These are phyloP conservation scores for Colletotrichum sp. DNA, from an alignment of 2,329 filamentous ascomycete genomes.

Conservation along the genomic window DNA sequence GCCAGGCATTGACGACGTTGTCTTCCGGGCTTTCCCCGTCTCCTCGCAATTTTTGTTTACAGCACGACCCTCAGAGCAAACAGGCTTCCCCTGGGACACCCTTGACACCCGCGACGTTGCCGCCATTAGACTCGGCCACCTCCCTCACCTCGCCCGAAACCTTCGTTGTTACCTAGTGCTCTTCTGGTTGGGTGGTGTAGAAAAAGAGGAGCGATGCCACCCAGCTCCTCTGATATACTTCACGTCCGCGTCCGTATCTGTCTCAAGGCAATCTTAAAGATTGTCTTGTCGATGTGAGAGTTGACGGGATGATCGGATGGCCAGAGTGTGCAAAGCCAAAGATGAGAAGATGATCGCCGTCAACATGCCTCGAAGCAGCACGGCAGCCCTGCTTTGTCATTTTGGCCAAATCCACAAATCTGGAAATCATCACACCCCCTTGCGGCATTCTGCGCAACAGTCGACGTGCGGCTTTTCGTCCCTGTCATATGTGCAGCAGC, in stretches of 20 bases:
- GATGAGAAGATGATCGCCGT: not conserved
- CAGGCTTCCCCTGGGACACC: not conserved
- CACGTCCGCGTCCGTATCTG: not conserved
- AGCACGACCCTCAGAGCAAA: not conserved
- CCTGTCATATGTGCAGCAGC: slow-evolving; percentile 1
- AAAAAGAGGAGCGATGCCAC: not conserved
- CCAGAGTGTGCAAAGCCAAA: not conserved
- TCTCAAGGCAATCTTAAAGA: not conserved
- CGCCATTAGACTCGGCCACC: not conserved
- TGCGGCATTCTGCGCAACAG: not conserved
- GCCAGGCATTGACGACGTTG: not conserved
- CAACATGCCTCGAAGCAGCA: not conserved
- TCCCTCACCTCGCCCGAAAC: not conserved
- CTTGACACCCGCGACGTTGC: not conserved
- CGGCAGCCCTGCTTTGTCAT: not conserved
- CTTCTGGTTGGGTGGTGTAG: not conserved
- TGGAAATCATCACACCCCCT: slow-evolving; percentile 1
- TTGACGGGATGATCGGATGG: not conserved
- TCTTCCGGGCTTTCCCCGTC: not conserved
- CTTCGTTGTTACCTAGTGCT: not conserved
- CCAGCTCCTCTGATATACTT: not conserved
- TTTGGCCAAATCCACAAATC: not conserved
- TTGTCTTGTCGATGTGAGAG: not conserved
- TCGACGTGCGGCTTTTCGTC: not conserved
- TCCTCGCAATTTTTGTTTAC: not conserved